Percentiles rank a stretch among this genome's conserved stretches.
Evolutionary conservation across 805 yeast species (phyloP).

Genomic region (Metschnikowia cubensis): DNA sequence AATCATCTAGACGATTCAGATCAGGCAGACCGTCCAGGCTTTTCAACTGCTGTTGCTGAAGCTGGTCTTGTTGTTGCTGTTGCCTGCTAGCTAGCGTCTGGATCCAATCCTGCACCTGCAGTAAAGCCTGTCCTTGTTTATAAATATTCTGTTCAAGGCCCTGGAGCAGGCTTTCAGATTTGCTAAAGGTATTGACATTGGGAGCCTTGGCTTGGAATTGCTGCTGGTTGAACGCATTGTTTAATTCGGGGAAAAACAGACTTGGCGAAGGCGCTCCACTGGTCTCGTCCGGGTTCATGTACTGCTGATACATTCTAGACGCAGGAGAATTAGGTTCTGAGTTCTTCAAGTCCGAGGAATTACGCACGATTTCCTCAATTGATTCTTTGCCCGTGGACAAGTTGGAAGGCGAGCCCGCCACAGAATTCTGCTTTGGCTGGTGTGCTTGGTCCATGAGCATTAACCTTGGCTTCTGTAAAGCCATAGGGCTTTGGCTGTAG

Average conservation of each 20-base stretch:
- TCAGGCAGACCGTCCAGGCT: constrained; percentile 8
- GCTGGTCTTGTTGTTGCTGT: constrained; percentile 18
- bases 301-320: constrained; percentile 31
- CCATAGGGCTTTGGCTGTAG: constrained; percentile 5
- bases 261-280: constrained; percentile 27
- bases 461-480: constrained; percentile 28
- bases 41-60: constrained; percentile 14
- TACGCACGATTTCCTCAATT: constrained; percentile 17
- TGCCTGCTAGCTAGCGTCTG: constrained; percentile 24
- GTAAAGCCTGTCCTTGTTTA: constrained; percentile 50
- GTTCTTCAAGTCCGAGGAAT: constrained; percentile 8
- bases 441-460: constrained; percentile 42
- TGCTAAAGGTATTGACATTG: not conserved
- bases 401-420: constrained; percentile 9
- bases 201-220: not conserved
- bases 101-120: constrained; percentile 56
- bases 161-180: constrained; percentile 8
- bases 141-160: constrained; percentile 46
- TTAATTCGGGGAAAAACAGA: constrained; percentile 32
- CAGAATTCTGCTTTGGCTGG: constrained; percentile 7
- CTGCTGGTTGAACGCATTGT: constrained; percentile 11
- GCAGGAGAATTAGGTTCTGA: constrained; percentile 16
- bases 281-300: constrained; percentile 24
- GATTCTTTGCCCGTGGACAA: constrained; percentile 14
- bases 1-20: constrained; percentile 21